Conservation (phyloP, 805 yeast species). For the Saccharomycopsis synnaedendra region DNA sequence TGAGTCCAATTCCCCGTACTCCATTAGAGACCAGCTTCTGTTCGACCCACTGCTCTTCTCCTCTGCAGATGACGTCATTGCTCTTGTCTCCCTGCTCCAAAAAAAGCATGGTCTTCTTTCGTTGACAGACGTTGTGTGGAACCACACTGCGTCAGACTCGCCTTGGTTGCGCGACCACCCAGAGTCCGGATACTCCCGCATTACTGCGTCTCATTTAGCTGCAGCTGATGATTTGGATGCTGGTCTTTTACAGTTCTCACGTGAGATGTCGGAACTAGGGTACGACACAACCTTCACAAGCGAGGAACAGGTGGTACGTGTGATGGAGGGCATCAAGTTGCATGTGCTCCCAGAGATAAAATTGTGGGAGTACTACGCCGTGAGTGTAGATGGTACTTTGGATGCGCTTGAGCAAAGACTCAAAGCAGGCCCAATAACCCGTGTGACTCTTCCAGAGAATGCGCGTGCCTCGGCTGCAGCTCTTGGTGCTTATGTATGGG, state of each 20-base stretch:
- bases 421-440: constrained; percentile 19
- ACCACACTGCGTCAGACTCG: constrained; percentile 91
- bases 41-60: constrained; percentile 63
- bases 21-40: constrained; percentile 72
- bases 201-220: constrained; percentile 80
- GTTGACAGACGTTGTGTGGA: constrained; percentile 86
- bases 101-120: constrained; percentile 52
- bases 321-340: constrained; percentile 57
- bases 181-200: constrained; percentile 76
- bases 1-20: constrained; percentile 84
- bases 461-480: constrained; percentile 27
- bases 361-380: constrained; percentile 83
- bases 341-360: constrained; percentile 58
- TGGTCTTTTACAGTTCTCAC: constrained; percentile 55
- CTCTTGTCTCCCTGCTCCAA: constrained; percentile 39
- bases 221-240: constrained; percentile 80
- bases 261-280: constrained; percentile 40
- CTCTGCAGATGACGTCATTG: constrained; percentile 36
- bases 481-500: constrained; percentile 38
- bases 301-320: constrained; percentile 41
- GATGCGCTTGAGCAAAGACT: constrained; percentile 28
- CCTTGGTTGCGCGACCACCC: constrained; percentile 79
- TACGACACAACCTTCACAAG: constrained; percentile 45
- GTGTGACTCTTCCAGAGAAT: constrained; percentile 35
- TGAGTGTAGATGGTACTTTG: constrained; percentile 39